Percentiles rank a stretch among this genome's conserved stretches.
phyloP scores from a whole-genome alignment of 1,284 basidiomycete species.

The Ustilago trichophora region DNA sequence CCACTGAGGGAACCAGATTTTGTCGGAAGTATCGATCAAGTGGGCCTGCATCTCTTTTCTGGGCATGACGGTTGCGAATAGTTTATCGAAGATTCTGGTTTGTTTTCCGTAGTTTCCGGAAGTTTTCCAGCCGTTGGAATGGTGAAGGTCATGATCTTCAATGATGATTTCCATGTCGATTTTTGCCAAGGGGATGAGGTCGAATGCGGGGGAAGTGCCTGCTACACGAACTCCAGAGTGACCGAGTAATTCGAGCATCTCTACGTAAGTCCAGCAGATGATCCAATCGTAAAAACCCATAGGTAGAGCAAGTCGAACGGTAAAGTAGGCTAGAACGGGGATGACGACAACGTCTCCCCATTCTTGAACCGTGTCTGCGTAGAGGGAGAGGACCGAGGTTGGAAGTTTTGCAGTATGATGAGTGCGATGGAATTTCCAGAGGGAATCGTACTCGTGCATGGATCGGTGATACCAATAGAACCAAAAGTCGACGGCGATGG shows the following conservation, averaged over 20 bases:
- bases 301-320: slow-evolving; percentile 13
- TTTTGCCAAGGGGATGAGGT: slow-evolving; percentile 27
- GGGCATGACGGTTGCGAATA: slow-evolving; percentile 58
- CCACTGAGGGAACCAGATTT: slow-evolving; percentile 21
- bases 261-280: slow-evolving; percentile 42
- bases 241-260: slow-evolving; percentile 52
- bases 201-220: slow-evolving; percentile 38
- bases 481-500: slow-evolving; percentile 53
- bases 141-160: slow-evolving; percentile 66
- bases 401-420: slow-evolving; percentile 60
- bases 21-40: slow-evolving; percentile 32
- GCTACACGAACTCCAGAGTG: slow-evolving; percentile 58
- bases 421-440: slow-evolving; percentile 51
- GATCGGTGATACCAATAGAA: slow-evolving; percentile 61
- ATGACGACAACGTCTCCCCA: slow-evolving; percentile 51
- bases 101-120: slow-evolving; percentile 62
- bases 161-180: slow-evolving; percentile 56
- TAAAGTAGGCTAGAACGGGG: slow-evolving; percentile 43
- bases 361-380: slow-evolving; percentile 60
- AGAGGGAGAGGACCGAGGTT: slow-evolving; percentile 44
- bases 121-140: slow-evolving; percentile 56
- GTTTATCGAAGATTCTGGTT: slow-evolving; percentile 56
- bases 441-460: slow-evolving; percentile 52
- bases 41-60: slow-evolving; percentile 47
- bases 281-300: slow-evolving; percentile 45